Evolutionary conservation across 306 rosid species (phyloP).

Genomic region (Cicer judaicum): DNA sequence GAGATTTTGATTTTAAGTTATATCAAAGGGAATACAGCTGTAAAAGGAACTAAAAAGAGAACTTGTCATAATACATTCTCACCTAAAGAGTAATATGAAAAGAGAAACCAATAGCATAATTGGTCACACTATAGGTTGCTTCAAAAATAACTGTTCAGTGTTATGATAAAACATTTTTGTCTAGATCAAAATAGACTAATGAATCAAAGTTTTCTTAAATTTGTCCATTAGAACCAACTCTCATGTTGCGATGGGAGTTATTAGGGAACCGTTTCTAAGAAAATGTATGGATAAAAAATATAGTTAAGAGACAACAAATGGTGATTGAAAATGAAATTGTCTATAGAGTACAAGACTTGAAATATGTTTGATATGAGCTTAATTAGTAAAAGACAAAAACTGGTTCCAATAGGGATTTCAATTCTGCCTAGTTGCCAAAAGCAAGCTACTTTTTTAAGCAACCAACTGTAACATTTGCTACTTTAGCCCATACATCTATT

Average conservation of each 20-base stretch:
- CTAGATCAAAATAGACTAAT: conserved; percentile 48
- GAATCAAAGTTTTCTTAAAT: conserved; percentile 32
- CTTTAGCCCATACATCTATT: conserved; percentile 5
- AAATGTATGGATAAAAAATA: not conserved
- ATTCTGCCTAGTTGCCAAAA: conserved; percentile 7
- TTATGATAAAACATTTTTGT: conserved; percentile 36
- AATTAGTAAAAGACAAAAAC: conserved; percentile 7
- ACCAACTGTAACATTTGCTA: not conserved
- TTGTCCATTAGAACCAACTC: conserved; percentile 37
- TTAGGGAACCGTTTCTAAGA: conserved; percentile 29
- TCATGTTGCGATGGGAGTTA: not conserved
- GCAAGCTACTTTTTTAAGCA: conserved; percentile 13
- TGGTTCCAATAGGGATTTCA: conserved; percentile 14
- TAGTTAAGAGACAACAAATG: conserved; percentile 29
- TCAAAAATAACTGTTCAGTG: conserved; percentile 20
- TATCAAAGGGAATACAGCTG: conserved; percentile 62
- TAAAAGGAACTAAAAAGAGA: conserved; percentile 57
- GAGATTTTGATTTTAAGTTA: conserved; percentile 32
- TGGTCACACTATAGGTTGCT: conserved; percentile 23
- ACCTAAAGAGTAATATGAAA: conserved; percentile 24
- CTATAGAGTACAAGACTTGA: conserved; percentile 19
- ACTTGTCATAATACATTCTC: conserved; percentile 55
- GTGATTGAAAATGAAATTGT: conserved; percentile 44
- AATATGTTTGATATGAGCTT: not conserved
- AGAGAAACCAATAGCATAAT: conserved; percentile 24